These are phyloP conservation scores for Durusdinium trenchii DNA, from an alignment of 73 alveolate genomes.

Conservation along the genomic window DNA sequence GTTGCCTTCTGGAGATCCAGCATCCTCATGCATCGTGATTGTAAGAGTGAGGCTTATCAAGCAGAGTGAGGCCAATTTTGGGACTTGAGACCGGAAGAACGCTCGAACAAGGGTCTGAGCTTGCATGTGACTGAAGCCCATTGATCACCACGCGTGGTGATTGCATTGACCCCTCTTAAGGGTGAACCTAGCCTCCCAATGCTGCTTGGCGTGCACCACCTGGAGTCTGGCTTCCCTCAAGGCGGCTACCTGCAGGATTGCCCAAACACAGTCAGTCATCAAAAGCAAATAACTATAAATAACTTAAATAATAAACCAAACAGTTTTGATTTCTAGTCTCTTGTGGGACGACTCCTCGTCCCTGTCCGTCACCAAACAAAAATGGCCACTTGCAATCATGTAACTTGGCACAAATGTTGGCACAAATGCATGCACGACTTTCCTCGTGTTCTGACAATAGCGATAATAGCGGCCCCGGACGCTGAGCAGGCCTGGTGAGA, in stretches of 20 bases:
- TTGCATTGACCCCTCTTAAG: not conserved
- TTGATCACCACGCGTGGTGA: not conserved
- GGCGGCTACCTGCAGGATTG: not conserved
- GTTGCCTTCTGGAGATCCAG: slow-evolving; percentile 11
- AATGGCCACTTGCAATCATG: too few relatives aligned
- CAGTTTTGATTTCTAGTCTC: too few relatives aligned
- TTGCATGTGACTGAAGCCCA: not conserved
- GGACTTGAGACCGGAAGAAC: not conserved
- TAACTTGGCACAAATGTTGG: too few relatives aligned
- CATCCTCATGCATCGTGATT: not conserved
- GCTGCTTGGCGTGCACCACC: slow-evolving; percentile 85
- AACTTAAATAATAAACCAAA: too few relatives aligned
- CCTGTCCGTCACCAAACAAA: too few relatives aligned
- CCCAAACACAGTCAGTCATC: too few relatives aligned
- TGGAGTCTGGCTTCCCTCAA: slow-evolving; percentile 28
- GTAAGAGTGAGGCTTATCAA: not conserved
- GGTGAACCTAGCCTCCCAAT: slow-evolving; percentile 33
- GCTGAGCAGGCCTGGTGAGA: too few relatives aligned
- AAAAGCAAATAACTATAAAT: too few relatives aligned
- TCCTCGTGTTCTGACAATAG: too few relatives aligned
- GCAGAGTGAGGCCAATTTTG: not conserved
- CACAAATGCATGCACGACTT: too few relatives aligned
- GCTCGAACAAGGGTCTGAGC: not conserved
- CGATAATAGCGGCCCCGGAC: too few relatives aligned
- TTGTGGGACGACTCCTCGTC: too few relatives aligned